Base-by-base conservation (phyloP, 805 yeast genomes). In the Lipomyces sp. region DNA sequence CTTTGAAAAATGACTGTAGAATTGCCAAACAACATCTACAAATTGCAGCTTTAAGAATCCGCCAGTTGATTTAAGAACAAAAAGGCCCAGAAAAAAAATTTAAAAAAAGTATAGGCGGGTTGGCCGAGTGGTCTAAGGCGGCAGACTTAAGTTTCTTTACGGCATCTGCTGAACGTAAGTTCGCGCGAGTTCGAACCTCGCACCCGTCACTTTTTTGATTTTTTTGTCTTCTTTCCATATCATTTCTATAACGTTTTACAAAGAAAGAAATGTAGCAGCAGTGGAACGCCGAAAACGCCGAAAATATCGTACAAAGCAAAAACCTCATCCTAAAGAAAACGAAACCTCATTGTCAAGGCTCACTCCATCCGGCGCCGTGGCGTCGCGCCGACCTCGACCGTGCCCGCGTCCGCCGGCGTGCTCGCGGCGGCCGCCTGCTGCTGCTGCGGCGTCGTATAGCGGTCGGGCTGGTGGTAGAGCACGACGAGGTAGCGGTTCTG, bases 401-500 rank as follows among this genome's bases (percentile, higher is more conserved):
- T 22, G 16, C 10, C 22, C 22, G 22, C 43, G 13, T 10, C 38
- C 2, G n/a, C 38, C 16, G 8, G 5, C 24, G 37, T 11, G 24
- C 14, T 16, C 38, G 37, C 29, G 10, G 29, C 10, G 29, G 6
- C 29, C 29, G 29, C 10, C 6, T 26, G 6, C 29, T 21, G 42
- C 10, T 10, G 32, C 8, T 29, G 45, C 22, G 22, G 18, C 18
- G 29, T 4, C 16, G 43, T 29, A 10, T 35, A 29, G 55, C 63
- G 68, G 48, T 77, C 82, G 13, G 77, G 75, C 33, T 65, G 71
- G 56, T 74, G 80, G 51, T 73, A 47, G 45, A 72, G 63, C 8
- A 80, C 78, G 23, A 82, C 81, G 31, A 82, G 59, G 60, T 81
- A 82, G 48, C 86, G 60, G 7, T 81, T 80, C 51, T 77, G 74